Base-by-base conservation (phyloP, 2,329 filamentous ascomycete species). In the Ophiocordyceps camponoti-leonardi region DNA sequence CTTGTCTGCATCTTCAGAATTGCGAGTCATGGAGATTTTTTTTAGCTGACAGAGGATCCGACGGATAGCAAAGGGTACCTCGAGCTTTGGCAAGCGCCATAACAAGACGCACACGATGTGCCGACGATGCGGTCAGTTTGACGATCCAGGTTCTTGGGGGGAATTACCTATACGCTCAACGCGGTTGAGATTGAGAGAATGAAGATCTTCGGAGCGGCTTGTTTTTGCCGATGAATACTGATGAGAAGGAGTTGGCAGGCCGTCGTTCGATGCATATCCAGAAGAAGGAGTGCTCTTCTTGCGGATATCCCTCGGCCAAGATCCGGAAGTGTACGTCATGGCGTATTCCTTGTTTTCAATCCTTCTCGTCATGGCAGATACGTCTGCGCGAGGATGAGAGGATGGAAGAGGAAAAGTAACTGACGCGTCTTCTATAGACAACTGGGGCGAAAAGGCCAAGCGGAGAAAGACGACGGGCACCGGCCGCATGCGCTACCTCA, bases 361-460 rank as follows among this genome's bases (percentile, higher is more conserved):
- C 14, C 6, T 7, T n/a, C 16, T 37, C 26, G 7, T 10, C 6
- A 11, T 2, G 33, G 13, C 33, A 6, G 5, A 37, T 18, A n/a
- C 33, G 22, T 6, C 14, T 35, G 13, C 33, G 26, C 6, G 26
- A 28, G 6, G 26, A 28, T 5, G 6, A 8, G 26, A 28, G 7
- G 10, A 28, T 6, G 7, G 7, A 28, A 8, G 7, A 11, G 26
- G 7, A 11, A 28, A 10, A 11, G 6, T 2, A 48, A 50, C 43
- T 35, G 30, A 12, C 28, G 11, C 12, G 12, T 4, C 14, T 14
- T 31, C 51, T 23, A 66, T 66, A 96, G 90, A 82, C 83, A 95
- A 98, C 85, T 98, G 92, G 92, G 80, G 85, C 70, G 90, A 96
- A 81, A 98, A 98, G 85, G 90, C 88, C 62, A 96, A 96, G 86